These are phyloP conservation scores for Annulohypoxylon nitens DNA, from an alignment of 495 filamentous ascomycete genomes.

Conservation along the genomic window DNA sequence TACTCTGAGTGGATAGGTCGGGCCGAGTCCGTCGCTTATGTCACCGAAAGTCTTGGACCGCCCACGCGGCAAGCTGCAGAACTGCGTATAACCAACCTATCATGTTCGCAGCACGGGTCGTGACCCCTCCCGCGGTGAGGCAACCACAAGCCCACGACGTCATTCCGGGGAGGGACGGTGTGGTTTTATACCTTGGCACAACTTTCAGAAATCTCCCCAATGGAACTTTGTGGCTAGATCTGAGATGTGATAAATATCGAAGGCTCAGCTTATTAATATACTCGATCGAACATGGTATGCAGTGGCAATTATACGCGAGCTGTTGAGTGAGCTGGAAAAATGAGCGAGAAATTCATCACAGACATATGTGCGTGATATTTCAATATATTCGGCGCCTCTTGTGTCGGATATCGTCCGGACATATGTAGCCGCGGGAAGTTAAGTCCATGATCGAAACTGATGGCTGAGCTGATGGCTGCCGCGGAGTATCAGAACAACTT, in stretches of 20 bases:
- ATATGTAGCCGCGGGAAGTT: not conserved
- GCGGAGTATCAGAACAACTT: not conserved
- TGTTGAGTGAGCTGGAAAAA: not conserved
- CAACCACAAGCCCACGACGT: constrained; percentile 31
- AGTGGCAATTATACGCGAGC: not conserved
- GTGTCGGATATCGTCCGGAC: not conserved
- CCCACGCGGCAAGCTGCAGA: constrained; percentile 42
- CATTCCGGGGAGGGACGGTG: constrained; percentile 23
- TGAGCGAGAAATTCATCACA: not conserved
- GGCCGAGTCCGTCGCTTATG: constrained; percentile 37
- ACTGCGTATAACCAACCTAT: constrained; percentile 33
- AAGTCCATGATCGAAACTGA: not conserved
- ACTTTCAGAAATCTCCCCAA: not conserved
- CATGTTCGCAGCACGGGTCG: constrained; percentile 15
- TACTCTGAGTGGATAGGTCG: constrained; percentile 41
- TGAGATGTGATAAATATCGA: not conserved
- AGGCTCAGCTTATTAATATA: not conserved
- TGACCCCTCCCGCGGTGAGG: constrained; percentile 19
- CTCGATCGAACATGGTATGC: not conserved
- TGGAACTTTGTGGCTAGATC: constrained; percentile 4
- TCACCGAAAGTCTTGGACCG: constrained; percentile 23
- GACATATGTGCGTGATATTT: not conserved
- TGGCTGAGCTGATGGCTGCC: not conserved
- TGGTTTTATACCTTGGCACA: constrained; percentile 24
- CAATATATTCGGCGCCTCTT: not conserved